Base-by-base conservation (phyloP, 345 rosid species). In the Populus euphratica region DNA sequence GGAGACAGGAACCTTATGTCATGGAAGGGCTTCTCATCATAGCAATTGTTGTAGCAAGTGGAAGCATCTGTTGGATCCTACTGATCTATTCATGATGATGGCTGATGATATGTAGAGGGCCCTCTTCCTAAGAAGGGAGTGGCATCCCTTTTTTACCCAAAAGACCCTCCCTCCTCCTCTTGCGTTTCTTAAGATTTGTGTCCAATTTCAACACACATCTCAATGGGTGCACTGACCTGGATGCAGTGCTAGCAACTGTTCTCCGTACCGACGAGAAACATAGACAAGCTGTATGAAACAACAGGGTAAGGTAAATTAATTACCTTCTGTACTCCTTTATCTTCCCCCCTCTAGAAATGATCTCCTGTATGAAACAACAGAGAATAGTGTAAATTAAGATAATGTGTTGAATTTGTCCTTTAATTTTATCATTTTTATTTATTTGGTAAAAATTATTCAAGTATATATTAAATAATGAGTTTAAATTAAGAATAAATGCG, bases 141-240 rank as follows among this genome's bases (percentile, higher is more conserved):
- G 70, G 86, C 44, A 77, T 82, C 83, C 70, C 73, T 84, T 76
- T 84, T 76, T 86, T 82, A 47, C 21, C 66, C 54, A 66, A 54
- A 54, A 38, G 10, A 41, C 44, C n/a, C 27, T 64, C 38, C 33
- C 36, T 33, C 36, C 36, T 33, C 36, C 36, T 33, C 5, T 31
- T 31, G 33, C 5, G 25, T 33, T 56, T 75, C 67, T 64, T 27
- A 80, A 76, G 63, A 76, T 72, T 70, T 49, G 76, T 66, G 79
- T 75, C 71, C 75, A 75, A 50, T 74, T 78, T 81, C 79, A 81
- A 84, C 84, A 75, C 82, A 59, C 76, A 67, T 81, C 65, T 76
- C 76, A 80, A 70, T 71, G 78, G 79, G 61, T 56, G 68, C 39
- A 70, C 56, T 70, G 76, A 59, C 63, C 29, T 59, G 63, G 27